Percentiles rank a stretch among this genome's conserved stretches.
Conservation (phyloP, 116 monocot species). For the Phalaenopsis hybrid region DNA sequence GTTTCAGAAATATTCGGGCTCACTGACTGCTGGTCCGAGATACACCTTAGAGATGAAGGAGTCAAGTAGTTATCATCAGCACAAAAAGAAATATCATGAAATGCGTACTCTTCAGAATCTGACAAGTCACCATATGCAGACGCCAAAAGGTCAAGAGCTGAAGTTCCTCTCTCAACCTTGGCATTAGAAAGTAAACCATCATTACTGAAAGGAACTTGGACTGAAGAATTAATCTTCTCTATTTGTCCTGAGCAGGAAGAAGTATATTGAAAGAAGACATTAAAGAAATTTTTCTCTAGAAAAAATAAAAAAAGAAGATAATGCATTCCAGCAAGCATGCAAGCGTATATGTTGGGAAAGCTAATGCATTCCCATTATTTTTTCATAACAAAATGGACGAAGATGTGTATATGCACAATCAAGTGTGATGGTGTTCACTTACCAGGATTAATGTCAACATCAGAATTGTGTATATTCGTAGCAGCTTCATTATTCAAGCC, state of each 20-base stretch:
- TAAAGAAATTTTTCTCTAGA: background rate
- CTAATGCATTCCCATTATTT: too few relatives aligned
- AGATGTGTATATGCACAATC: background rate
- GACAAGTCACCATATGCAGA: conserved; percentile 10
- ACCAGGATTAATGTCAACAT: conserved; percentile 4
- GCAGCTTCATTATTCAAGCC: background rate
- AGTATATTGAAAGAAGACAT: background rate
- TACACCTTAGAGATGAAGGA: background rate
- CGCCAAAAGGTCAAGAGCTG: conserved; percentile 16
- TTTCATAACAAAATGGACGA: background rate
- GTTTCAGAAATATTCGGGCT: background rate
- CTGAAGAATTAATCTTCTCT: conserved; percentile 6
- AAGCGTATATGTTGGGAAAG: background rate
- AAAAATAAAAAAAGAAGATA: background rate
- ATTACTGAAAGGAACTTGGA: conserved; percentile 1
- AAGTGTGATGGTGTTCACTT: background rate
- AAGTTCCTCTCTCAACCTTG: conserved; percentile 9
- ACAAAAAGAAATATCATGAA: background rate
- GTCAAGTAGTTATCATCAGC: background rate
- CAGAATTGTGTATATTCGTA: background rate
- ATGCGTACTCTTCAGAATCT: conserved; percentile 9
- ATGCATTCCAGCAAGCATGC: background rate
- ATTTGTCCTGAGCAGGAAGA: conserved; percentile 6
- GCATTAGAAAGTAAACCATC: conserved; percentile 4
- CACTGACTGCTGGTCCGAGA: background rate